Evolutionary conservation across 148 eudicot species (phyloP).

Genomic region (Linanthus parryae): DNA sequence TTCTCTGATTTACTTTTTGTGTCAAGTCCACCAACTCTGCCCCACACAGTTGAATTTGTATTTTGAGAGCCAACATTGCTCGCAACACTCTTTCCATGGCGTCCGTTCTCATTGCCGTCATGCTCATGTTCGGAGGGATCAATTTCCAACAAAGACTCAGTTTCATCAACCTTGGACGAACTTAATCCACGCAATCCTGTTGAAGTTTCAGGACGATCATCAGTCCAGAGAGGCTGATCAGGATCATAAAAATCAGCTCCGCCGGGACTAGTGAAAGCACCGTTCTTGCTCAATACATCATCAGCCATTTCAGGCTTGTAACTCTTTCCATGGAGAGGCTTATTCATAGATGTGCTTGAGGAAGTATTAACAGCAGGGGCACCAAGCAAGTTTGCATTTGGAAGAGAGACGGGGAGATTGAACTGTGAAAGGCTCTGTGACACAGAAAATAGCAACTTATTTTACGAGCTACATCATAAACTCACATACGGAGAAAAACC

Average conservation of each 20-base stretch:
- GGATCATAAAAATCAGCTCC: conserved; percentile 95
- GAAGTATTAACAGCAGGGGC: conserved; percentile 53
- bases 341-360: conserved; percentile 35
- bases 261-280: conserved; percentile 31
- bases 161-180: conserved; percentile 38
- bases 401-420: conserved; percentile 90
- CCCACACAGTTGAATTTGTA: conserved; percentile 51
- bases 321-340: conserved; percentile 39
- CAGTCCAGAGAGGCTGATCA: conserved; percentile 91
- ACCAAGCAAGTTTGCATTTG: conserved; percentile 60
- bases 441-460: conserved; percentile 8
- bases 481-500: too few relatives aligned
- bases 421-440: conserved; percentile 95
- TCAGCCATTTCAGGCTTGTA: conserved; percentile 40
- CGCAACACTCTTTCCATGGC: conserved; percentile 25
- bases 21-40: conserved; percentile 46
- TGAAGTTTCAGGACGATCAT: conserved; percentile 52
- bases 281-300: conserved; percentile 37
- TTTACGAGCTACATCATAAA: too few relatives aligned
- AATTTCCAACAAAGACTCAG: conserved; percentile 37
- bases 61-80: conserved; percentile 40
- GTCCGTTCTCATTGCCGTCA: conserved; percentile 27
- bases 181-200: conserved; percentile 32
- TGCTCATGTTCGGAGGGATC: conserved; percentile 31
- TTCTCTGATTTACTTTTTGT: conserved; percentile 45